phyloP scores from a whole-genome alignment of 139 green algal genomes.

The Closterium sp. region DNA sequence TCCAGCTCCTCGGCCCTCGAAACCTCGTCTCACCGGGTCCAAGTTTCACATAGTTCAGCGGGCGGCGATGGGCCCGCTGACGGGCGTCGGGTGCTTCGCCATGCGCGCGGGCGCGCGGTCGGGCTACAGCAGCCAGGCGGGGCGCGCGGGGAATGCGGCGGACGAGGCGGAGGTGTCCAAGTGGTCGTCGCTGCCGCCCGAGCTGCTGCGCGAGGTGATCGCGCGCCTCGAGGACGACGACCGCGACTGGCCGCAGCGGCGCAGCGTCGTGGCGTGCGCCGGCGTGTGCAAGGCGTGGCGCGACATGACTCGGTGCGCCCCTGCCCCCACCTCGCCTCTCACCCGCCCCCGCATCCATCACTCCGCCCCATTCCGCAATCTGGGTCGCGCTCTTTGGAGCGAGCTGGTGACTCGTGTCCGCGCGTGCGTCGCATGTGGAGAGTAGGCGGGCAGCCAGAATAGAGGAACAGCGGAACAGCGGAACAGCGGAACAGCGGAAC shows the following conservation, averaged over 20 bases:
- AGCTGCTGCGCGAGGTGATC: slow-evolving; percentile 37
- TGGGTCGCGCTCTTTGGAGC: no score
- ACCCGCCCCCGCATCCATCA: no score
- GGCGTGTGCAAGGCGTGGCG: slow-evolving; percentile 27
- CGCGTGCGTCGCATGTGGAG: no score
- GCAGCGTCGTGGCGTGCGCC: slow-evolving; percentile 26
- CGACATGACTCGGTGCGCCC: slow-evolving; percentile 15
- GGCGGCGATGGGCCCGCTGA: background rate
- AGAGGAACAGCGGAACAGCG: no score
- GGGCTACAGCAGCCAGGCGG: background rate
- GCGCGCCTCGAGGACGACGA: slow-evolving; percentile 14
- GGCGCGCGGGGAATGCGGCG: background rate
- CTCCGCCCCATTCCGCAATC: no score
- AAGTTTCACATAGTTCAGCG: no score
- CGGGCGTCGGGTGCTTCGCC: background rate
- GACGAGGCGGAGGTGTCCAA: background rate
- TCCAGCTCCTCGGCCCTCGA: background rate
- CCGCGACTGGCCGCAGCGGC: slow-evolving; percentile 3
- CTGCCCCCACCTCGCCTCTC: background rate
- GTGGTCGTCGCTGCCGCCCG: slow-evolving; percentile 27
- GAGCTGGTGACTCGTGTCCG: no score
- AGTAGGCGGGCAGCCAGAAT: no score
- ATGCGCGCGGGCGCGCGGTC: background rate
- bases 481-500: no score
- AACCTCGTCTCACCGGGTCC: background rate